Conservation (phyloP, 2,329 filamentous ascomycete genomes). For the Ascocoryne sarcoides region DNA sequence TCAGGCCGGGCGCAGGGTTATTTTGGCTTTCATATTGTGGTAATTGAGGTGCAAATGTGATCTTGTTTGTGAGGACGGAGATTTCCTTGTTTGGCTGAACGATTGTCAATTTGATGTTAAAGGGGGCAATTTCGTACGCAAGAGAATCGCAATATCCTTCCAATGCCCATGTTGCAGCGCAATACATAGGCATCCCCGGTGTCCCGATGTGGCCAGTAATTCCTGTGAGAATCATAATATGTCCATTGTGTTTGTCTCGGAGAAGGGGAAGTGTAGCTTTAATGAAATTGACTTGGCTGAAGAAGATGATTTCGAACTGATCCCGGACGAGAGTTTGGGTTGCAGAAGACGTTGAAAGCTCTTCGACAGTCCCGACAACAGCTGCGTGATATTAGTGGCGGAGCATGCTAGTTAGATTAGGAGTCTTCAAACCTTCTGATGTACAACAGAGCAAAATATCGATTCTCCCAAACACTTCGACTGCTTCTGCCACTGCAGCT, state of each 20-base stretch:
- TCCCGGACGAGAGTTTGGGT: slow-evolving; percentile 75
- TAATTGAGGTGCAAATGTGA: slow-evolving; percentile 75
- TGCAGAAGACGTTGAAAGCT: slow-evolving; percentile 63
- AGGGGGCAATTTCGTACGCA: slow-evolving; percentile 92
- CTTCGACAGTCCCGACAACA: slow-evolving; percentile 84
- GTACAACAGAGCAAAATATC: slow-evolving; percentile 88
- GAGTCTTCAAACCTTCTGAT: slow-evolving; percentile 58
- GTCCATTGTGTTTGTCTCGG: slow-evolving; percentile 71
- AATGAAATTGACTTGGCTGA: slow-evolving; percentile 92
- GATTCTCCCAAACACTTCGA: slow-evolving; percentile 74
- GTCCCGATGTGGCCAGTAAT: slow-evolving; percentile 90
- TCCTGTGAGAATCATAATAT: slow-evolving; percentile 83
- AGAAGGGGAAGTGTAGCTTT: slow-evolving; percentile 77
- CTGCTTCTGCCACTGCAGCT: slow-evolving; percentile 79
- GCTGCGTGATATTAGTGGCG: slow-evolving; percentile 39
- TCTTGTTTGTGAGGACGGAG: slow-evolving; percentile 74
- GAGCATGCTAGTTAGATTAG: background rate
- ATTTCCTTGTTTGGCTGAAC: slow-evolving; percentile 95
- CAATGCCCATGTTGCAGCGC: slow-evolving; percentile 86
- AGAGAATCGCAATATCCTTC: slow-evolving; percentile 94
- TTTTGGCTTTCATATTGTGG: slow-evolving; percentile 57
- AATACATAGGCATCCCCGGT: slow-evolving; percentile 83
- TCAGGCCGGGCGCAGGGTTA: slow-evolving; percentile 70
- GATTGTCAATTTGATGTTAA: slow-evolving; percentile 93
- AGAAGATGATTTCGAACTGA: slow-evolving; percentile 93